Evolutionary conservation across 1,284 basidiomycete genomes (phyloP).

Genomic region (Cutaneotrichosporon mucoides): DNA sequence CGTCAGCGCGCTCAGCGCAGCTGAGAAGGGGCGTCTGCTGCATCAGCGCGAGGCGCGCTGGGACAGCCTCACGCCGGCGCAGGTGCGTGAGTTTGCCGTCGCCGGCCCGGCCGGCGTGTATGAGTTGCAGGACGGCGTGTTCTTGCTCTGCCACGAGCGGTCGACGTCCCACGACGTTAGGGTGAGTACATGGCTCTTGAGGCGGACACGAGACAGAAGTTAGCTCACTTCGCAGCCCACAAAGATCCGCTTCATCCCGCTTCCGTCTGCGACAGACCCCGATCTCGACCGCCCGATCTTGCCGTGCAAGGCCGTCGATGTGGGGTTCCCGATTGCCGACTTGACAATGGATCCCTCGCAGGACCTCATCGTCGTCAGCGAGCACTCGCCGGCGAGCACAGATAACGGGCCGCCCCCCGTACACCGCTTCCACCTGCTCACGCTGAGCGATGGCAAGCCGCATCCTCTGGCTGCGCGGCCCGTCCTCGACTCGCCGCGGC

Average conservation of each 20-base stretch:
- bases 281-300: conserved; percentile 28
- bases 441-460: conserved; percentile 38
- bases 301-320: conserved; percentile 22
- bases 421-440: conserved; percentile 44
- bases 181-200: background rate
- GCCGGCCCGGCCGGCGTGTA: conserved; percentile 43
- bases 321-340: conserved; percentile 43
- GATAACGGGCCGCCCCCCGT: conserved; percentile 17
- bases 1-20: conserved; percentile 14
- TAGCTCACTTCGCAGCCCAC: conserved; percentile 22
- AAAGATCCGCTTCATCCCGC: conserved; percentile 38
- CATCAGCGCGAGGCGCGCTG: conserved; percentile 32
- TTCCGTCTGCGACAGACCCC: conserved; percentile 39
- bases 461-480: conserved; percentile 40
- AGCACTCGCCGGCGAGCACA: conserved; percentile 10
- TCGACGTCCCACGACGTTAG: background rate
- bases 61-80: conserved; percentile 24
- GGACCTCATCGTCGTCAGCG: conserved; percentile 46
- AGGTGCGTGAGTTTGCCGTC: conserved; percentile 24
- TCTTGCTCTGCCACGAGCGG: conserved; percentile 38
- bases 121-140: conserved; percentile 48
- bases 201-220: too few species aligned
- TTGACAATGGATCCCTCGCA: conserved; percentile 49
- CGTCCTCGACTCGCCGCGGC: conserved; percentile 38
- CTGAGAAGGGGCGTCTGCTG: conserved; percentile 29